Percentiles rank a stretch among this genome's conserved stretches.
phyloP scores from a whole-genome alignment of 257 asterid species.

The Ilex asprella region DNA sequence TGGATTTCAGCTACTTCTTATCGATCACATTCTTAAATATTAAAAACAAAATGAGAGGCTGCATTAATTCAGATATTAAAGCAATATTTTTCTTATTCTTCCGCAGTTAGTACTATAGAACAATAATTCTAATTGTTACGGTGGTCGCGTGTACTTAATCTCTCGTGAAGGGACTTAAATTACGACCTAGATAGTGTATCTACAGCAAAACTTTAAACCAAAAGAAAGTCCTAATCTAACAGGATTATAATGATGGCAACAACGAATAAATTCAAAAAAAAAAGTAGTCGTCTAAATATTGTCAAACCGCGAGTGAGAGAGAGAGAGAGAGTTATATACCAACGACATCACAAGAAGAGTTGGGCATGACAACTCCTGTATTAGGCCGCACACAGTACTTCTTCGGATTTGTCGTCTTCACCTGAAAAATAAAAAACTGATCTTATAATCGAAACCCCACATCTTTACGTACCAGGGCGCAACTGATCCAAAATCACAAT shows the following conservation, averaged over 20 bases:
- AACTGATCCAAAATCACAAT: not conserved
- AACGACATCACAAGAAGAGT: slow-evolving; percentile 13
- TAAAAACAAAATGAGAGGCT: no score
- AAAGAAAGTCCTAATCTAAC: no score
- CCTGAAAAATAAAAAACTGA: not conserved
- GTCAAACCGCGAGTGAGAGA: not conserved
- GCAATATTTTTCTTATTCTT: no score
- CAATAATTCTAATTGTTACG: no score
- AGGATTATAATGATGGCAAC: not conserved
- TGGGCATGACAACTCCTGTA: slow-evolving; percentile 17
- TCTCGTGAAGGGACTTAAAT: no score
- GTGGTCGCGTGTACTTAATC: no score
- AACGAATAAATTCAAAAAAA: not conserved
- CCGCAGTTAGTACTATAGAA: no score
- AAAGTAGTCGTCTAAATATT: not conserved
- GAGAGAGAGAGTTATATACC: slow-evolving; percentile 3
- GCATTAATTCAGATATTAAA: no score
- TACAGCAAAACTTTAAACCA: no score
- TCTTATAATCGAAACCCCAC: not conserved
- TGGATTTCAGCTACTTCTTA: no score
- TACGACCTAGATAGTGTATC: no score
- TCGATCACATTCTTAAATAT: no score
- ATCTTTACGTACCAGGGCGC: not conserved
- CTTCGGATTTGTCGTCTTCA: slow-evolving; percentile 23
- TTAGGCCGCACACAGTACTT: slow-evolving; percentile 23